Conservation (phyloP, 2,329 filamentous ascomycete species). For the Aspergillus sp. region DNA sequence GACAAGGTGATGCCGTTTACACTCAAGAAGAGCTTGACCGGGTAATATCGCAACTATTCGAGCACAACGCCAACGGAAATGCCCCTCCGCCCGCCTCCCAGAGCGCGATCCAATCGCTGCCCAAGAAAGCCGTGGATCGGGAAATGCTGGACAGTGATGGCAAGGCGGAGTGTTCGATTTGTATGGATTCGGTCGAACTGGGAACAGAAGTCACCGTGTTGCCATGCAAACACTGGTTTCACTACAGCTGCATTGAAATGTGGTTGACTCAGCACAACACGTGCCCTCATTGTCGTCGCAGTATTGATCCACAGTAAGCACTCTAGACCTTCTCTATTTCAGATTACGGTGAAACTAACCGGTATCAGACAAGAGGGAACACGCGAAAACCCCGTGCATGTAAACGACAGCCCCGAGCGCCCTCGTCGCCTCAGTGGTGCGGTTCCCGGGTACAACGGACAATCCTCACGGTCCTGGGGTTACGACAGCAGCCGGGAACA, state of each 20-base stretch:
- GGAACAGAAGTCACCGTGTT: slow-evolving; percentile 67
- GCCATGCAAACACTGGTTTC: slow-evolving; percentile 92
- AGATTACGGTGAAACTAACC: background rate
- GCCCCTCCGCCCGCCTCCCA: slow-evolving; percentile 74
- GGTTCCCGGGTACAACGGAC: slow-evolving; percentile 1
- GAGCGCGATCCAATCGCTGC: slow-evolving; percentile 63
- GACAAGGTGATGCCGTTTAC: slow-evolving; percentile 73
- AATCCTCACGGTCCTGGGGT: background rate
- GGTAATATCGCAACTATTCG: slow-evolving; percentile 82
- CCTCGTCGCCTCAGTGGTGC: slow-evolving; percentile 5
- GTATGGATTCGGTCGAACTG: slow-evolving; percentile 73
- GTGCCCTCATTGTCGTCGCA: slow-evolving; percentile 56
- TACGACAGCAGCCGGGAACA: background rate
- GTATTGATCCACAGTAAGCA: slow-evolving; percentile 26
- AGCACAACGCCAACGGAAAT: slow-evolving; percentile 63
- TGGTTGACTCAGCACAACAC: slow-evolving; percentile 91
- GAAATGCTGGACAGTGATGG: slow-evolving; percentile 63
- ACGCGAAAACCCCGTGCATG: slow-evolving; percentile 11
- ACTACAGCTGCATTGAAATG: slow-evolving; percentile 67
- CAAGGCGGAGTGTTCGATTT: slow-evolving; percentile 79
- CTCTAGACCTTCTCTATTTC: slow-evolving; percentile 11
- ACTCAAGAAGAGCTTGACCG: slow-evolving; percentile 84
- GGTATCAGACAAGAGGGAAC: slow-evolving; percentile 7
- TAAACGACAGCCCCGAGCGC: slow-evolving; percentile 10
- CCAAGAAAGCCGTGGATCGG: slow-evolving; percentile 60